A percentile compares a stretch with the other conserved stretches of the same genome.
These are phyloP conservation scores for Wickerhamiella sergipiensis DNA, from an alignment of 805 yeast genomes.

Conservation along the genomic window DNA sequence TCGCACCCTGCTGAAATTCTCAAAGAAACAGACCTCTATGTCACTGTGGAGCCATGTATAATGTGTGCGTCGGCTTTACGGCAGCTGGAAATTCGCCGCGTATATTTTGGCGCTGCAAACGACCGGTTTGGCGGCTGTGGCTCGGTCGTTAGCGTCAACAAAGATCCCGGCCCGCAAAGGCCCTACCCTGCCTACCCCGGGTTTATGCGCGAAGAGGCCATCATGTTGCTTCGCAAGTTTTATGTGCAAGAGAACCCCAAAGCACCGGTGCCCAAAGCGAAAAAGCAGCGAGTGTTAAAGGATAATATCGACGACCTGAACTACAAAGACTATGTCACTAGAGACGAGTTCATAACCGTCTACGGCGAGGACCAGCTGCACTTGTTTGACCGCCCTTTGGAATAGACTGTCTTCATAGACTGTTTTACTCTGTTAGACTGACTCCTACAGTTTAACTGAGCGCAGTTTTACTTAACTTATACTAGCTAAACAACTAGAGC, in stretches of 20 bases:
- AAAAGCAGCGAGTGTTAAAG: constrained; percentile 43
- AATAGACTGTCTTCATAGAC: too few relatives aligned
- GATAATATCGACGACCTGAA: constrained; percentile 39
- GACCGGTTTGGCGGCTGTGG: constrained; percentile 97
- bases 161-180: constrained; percentile 27
- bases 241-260: constrained; percentile 73
- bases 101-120: constrained; percentile 85
- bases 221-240: constrained; percentile 65
- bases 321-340: constrained; percentile 39
- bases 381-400: constrained; percentile 9
- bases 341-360: constrained; percentile 35
- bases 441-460: too few relatives aligned
- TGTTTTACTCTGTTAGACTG: too few relatives aligned
- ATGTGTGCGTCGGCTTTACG: constrained; percentile 93
- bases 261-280: constrained; percentile 71
- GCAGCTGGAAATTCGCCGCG: constrained; percentile 60
- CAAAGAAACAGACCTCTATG: constrained; percentile 55
- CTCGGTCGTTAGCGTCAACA: constrained; percentile 52
- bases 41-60: constrained; percentile 94
- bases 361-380: constrained; percentile 33
- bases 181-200: constrained; percentile 63
- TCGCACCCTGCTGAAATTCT: constrained; percentile 28
- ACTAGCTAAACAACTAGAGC: constrained; percentile 14
- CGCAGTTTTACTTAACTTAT: neutral
- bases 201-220: constrained; percentile 65